A percentile compares a stretch with the other conserved stretches of the same genome.
phyloP scores from a whole-genome alignment of 2,329 filamentous ascomycete genomes.

The Venturia pyrina region DNA sequence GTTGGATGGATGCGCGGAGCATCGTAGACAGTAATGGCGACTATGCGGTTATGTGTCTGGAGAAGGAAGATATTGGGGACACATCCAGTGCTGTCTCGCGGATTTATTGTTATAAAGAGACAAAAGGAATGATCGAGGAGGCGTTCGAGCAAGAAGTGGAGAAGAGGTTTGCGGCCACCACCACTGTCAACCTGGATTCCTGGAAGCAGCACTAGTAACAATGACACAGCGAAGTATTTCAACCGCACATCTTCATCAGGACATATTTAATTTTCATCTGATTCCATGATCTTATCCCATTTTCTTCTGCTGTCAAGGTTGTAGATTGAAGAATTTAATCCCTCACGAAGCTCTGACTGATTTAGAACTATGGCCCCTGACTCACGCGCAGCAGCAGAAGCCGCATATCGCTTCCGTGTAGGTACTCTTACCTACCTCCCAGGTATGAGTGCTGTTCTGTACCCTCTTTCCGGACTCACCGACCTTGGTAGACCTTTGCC shows the following conservation, averaged over 20 bases:
- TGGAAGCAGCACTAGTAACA: not conserved
- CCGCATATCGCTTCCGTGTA: not conserved
- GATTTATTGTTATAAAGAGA: not conserved
- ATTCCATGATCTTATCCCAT: not conserved
- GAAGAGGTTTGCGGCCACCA: not conserved
- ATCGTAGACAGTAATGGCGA: slow-evolving; percentile 31
- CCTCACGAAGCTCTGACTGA: not conserved
- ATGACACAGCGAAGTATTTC: not conserved
- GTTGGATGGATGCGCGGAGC: slow-evolving; percentile 60
- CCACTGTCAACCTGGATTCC: not conserved
- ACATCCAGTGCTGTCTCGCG: not conserved
- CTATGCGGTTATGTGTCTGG: not conserved
- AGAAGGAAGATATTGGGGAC: not conserved
- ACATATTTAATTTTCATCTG: not conserved
- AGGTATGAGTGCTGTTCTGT: not conserved
- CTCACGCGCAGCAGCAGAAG: not conserved
- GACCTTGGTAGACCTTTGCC: not conserved
- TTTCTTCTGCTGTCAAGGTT: not conserved
- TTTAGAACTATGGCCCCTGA: not conserved
- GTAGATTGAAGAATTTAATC: not conserved
- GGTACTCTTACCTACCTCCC: too few species aligned
- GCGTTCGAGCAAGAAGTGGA: not conserved
- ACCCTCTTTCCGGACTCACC: not conserved
- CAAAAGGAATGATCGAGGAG: slow-evolving; percentile 1
- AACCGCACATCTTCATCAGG: too few species aligned